A percentile compares a stretch with the other conserved stretches of the same genome.
Evolutionary conservation across 2,329 filamentous ascomycete species (phyloP).

Genomic region (Penicillium sp.): DNA sequence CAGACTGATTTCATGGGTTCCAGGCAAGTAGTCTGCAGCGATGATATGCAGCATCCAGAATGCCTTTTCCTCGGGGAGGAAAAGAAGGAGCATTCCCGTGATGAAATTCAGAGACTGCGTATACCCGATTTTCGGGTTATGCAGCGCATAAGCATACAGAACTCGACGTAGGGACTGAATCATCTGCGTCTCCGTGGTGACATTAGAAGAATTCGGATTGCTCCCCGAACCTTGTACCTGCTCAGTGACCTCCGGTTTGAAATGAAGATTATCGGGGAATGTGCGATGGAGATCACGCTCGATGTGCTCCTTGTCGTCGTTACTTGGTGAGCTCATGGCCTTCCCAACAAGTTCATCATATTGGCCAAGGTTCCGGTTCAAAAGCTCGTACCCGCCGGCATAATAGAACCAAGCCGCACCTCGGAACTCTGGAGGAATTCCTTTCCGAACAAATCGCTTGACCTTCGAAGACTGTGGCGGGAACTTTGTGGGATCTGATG

Average conservation of each 20-base stretch:
- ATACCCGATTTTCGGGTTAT: conserved; percentile 90
- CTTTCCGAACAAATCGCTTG: conserved; percentile 88
- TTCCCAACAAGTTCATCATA: conserved; percentile 70
- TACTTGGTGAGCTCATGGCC: conserved; percentile 63
- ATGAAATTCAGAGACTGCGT: conserved; percentile 96
- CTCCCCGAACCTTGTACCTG: conserved; percentile 28
- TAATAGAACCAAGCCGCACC: conserved; percentile 98
- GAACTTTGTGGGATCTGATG: conserved; percentile 71
- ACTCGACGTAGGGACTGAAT: conserved; percentile 80
- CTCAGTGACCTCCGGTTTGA: conserved; percentile 63
- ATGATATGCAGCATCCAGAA: conserved; percentile 95
- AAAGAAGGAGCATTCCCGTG: conserved; percentile 82
- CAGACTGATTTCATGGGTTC: conserved; percentile 85
- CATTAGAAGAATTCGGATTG: conserved; percentile 37
- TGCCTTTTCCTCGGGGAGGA: conserved; percentile 85
- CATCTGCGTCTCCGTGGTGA: conserved; percentile 67
- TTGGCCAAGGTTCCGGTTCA: conserved; percentile 72
- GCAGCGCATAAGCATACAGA: conserved; percentile 82
- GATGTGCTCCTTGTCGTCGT: conserved; percentile 82
- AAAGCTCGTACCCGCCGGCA: conserved; percentile 76
- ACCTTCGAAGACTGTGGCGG: conserved; percentile 78
- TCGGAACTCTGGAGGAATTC: conserved; percentile 88
- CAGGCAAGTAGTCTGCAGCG: conserved; percentile 81
- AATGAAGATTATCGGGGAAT: conserved; percentile 89
- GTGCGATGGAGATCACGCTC: conserved; percentile 91